Base-by-base conservation (phyloP, 2,329 filamentous ascomycete species). In the Didymella arachidicola region DNA sequence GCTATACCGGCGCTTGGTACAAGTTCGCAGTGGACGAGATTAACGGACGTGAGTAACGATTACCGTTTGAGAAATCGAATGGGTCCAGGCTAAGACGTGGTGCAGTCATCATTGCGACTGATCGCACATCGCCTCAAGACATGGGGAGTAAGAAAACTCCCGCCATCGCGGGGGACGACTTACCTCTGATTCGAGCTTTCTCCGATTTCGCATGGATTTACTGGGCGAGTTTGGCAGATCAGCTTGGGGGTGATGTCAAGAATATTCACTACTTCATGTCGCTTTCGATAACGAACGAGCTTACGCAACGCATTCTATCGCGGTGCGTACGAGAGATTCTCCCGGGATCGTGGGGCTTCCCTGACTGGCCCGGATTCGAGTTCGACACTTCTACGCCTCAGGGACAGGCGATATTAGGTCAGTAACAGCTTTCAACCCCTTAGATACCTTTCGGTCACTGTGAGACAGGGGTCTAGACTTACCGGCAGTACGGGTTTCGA, bases 241-340 rank as follows among this genome's bases (percentile, higher is more conserved):
- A 16, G 14, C 7, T 29, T 1, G 22, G 19, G 7, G 27, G 25
- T 10, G 38, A 56, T 16, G 45, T 47, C 6, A 57, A 42, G n/a
- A 51, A 43, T 7, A 50, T 52, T 2, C 41, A 29, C 41, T 57
- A 52, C 25, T 52, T 52, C 36, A 26, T 57, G 26, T 52, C 54
- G 14, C 32, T 57, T 1, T 51, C 54, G 14, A 57, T 57, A 27
- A 47, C 47, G 16, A 57, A 57, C 36, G 11, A 38, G 25, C 32
- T 29, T n/a, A 53, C 50, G 10, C 41, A 29, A 16, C 29, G 30
- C 22, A 18, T 53, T 12, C 22, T 53, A 3, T 44, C 39, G 12
- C 50, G 50, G 8, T 34, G 29, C 10, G n/a, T 53, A 5, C 50
- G 50, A 34, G 50, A 53, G 32, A 41, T 53, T 8, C 19, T 45